Base-by-base conservation (phyloP, 148 eudicot species). In the Arbutus unedo region DNA sequence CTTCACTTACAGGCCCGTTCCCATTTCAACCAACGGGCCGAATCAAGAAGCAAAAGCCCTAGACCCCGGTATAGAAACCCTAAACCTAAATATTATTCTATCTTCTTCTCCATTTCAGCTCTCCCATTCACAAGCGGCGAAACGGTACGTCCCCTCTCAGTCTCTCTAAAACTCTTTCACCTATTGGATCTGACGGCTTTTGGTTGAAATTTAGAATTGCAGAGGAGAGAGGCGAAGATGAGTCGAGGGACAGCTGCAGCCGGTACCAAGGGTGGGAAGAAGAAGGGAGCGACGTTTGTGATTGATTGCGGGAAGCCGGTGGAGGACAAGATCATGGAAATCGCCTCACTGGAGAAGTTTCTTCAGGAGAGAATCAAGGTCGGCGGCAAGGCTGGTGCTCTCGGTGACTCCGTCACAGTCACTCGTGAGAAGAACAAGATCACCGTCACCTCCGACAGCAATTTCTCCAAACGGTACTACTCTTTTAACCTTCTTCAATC, bases 241-340 rank as follows among this genome's bases (percentile, higher is more conserved):
- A 88, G 88, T 71, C 84, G 83, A 84, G 87, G 84, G 21, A 67
- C 87, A 16, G 86, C 87, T 6, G 86, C 83, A 45, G 85, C 68
- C 23, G 90, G 79, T 23, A 66, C 83, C 18, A 86, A 86, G 81
- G 89, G 89, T 70, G 89, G 89, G 81, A 88, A 88, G 91, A 88
- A 88, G 89, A 86, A 86, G 84, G 88, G 87, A 21, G 85, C 81
- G 47, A 81, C 82, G 72, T 88, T 86, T 81, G 87, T 86, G 77
- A 88, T 86, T 15, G 91, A 88, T 71, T 88, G 91, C 43, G 83
- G 75, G 56, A 88, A 88, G 90, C 90, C 90, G 16, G 90, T 88
- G 47, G 90, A 88, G 73, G 90, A 88, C 74, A 88, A 86, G 87
- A 88, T 88, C 60, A 88, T 88, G 90, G 90, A 88, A 76, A 88